A percentile compares a stretch with the other conserved stretches of the same genome.
Conservation (phyloP, 495 filamentous ascomycete genomes). For the Lepraria neglecta region DNA sequence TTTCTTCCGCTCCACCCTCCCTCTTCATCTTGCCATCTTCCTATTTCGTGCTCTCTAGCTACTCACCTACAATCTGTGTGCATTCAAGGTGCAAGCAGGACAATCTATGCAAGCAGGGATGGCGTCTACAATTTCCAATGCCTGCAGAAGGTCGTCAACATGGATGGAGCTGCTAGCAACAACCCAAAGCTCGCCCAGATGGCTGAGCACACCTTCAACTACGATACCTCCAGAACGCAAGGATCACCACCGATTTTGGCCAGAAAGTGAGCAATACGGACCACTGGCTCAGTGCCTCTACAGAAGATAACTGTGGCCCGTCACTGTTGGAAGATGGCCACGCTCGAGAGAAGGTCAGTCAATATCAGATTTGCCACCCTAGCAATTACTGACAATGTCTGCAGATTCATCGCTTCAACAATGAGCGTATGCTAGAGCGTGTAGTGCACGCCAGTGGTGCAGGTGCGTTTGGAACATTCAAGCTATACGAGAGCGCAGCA, state of each 20-base stretch:
- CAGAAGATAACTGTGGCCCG: slow-evolving; percentile 58
- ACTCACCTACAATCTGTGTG: not conserved
- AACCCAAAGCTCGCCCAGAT: slow-evolving; percentile 21
- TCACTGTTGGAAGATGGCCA: slow-evolving; percentile 77
- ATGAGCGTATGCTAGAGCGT: slow-evolving; percentile 66
- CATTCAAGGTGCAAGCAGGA: not conserved
- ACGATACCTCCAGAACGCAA: slow-evolving; percentile 31
- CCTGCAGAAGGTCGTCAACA: slow-evolving; percentile 16
- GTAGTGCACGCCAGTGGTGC: slow-evolving; percentile 83
- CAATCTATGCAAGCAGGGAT: not conserved
- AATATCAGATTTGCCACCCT: not conserved
- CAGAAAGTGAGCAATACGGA: slow-evolving; percentile 68
- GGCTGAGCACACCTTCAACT: slow-evolving; percentile 13
- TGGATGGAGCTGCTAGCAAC: slow-evolving; percentile 10
- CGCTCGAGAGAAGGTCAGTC: slow-evolving; percentile 64
- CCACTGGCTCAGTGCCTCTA: slow-evolving; percentile 66
- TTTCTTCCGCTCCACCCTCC: not conserved
- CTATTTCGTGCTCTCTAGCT: not conserved
- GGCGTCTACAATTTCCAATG: slow-evolving; percentile 18
- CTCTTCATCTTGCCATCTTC: too few relatives aligned
- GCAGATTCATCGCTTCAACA: slow-evolving; percentile 75
- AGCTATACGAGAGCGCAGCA: slow-evolving; percentile 58
- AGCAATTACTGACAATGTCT: not conserved
- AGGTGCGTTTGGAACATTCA: slow-evolving; percentile 81
- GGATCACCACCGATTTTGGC: slow-evolving; percentile 72